Conservation (phyloP, 1,139 yeast genomes). For the Saccharomycopsis crataegensis region DNA sequence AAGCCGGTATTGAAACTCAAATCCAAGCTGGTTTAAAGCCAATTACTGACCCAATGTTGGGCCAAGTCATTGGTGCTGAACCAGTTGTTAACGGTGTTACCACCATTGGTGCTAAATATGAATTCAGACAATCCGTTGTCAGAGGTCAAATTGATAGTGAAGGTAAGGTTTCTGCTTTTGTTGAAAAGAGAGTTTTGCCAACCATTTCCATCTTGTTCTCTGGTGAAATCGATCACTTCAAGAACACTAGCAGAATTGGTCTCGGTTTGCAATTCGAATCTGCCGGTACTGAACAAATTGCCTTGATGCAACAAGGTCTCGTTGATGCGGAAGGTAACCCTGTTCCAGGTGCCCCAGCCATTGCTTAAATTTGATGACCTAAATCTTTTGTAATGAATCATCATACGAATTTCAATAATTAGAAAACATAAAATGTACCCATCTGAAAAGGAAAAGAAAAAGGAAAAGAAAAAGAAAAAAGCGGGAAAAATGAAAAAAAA, state of each 20-base stretch:
- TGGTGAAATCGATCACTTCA: slow-evolving; percentile 91
- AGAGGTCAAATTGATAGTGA: slow-evolving; percentile 90
- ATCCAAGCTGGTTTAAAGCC: slow-evolving; percentile 74
- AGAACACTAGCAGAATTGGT: slow-evolving; percentile 79
- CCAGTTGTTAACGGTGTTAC: slow-evolving; percentile 88
- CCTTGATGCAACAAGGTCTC: slow-evolving; percentile 70
- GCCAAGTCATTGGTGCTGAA: slow-evolving; percentile 72
- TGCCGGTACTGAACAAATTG: slow-evolving; percentile 46
- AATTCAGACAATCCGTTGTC: slow-evolving; percentile 92
- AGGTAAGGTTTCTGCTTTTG: slow-evolving; percentile 85
- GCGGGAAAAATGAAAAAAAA: no score
- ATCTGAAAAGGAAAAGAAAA: no score
- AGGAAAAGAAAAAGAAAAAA: no score
- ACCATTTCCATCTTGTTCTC: slow-evolving; percentile 83
- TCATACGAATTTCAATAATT: no score
- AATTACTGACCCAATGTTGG: slow-evolving; percentile 72
- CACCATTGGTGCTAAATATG: slow-evolving; percentile 94
- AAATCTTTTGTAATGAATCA: no score
- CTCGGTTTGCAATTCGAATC: slow-evolving; percentile 92
- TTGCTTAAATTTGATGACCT: no score
- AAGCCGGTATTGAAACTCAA: slow-evolving; percentile 94
- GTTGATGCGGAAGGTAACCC: slow-evolving; percentile 77
- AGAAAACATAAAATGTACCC: no score
- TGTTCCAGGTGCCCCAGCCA: slow-evolving; percentile 57
- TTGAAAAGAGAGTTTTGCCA: slow-evolving; percentile 92